phyloP scores from a whole-genome alignment of 495 filamentous ascomycete species.

The Penicillium maclennaniae region DNA sequence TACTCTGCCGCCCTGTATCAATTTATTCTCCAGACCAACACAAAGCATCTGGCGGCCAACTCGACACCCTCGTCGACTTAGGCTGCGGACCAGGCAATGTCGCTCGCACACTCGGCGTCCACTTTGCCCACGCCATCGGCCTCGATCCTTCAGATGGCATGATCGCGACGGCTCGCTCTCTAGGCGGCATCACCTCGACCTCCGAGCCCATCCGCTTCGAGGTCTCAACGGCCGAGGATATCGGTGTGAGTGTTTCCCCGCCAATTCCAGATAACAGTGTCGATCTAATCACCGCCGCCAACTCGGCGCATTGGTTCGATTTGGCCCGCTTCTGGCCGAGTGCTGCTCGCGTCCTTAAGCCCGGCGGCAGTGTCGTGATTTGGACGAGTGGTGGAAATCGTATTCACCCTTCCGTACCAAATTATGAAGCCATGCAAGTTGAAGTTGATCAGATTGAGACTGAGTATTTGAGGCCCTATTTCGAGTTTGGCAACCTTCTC shows the following conservation, averaged over 20 bases:
- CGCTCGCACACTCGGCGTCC: constrained; percentile 30
- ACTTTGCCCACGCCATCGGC: constrained; percentile 48
- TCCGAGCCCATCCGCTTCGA: constrained; percentile 37
- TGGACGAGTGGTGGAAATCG: constrained; percentile 36
- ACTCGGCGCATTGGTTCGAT: constrained; percentile 60
- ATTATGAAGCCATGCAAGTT: constrained; percentile 26
- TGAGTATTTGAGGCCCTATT: constrained; percentile 31
- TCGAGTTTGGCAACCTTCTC: constrained; percentile 34
- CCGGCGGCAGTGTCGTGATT: constrained; percentile 53
- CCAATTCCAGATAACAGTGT: constrained; percentile 32
- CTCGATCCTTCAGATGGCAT: constrained; percentile 52
- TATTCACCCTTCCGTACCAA: constrained; percentile 32
- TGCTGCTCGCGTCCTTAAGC: constrained; percentile 48
- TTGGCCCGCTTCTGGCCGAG: constrained; percentile 50
- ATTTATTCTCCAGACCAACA: constrained; percentile 49
- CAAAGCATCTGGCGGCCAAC: constrained; percentile 41
- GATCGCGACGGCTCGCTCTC: constrained; percentile 43
- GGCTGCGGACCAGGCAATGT: constrained; percentile 55
- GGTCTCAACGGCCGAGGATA: constrained; percentile 43
- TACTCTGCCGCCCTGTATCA: constrained; percentile 45
- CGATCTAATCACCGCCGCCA: constrained; percentile 51
- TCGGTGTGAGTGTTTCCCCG: constrained; percentile 18
- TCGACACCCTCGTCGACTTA: constrained; percentile 47
- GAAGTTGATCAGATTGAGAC: constrained; percentile 30
- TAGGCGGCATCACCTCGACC: constrained; percentile 30